phyloP scores from a whole-genome alignment of 345 rosid species.

The Eucalyptus marginata region DNA sequence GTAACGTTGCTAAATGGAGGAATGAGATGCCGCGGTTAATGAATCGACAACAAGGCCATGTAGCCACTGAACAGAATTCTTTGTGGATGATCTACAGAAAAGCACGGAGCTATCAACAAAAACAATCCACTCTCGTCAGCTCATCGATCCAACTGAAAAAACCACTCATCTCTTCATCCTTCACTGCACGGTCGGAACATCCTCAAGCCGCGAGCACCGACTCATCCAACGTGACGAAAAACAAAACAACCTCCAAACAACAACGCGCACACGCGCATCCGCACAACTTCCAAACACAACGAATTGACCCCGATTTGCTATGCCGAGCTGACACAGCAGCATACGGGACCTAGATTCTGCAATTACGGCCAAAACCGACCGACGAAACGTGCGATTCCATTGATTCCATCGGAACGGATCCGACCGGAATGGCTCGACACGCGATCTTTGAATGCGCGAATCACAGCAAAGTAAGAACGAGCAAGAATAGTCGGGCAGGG shows the following conservation, averaged over 20 bases:
- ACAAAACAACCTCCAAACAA: neutral
- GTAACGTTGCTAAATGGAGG: neutral
- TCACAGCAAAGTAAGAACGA: neutral
- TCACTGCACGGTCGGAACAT: neutral
- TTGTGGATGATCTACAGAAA: neutral
- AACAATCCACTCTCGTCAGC: neutral
- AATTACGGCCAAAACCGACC: too few relatives aligned
- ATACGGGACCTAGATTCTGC: neutral
- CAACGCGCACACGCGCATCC: neutral
- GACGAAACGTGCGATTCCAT: neutral
- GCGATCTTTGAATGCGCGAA: neutral
- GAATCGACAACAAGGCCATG: neutral
- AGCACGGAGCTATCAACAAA: neutral
- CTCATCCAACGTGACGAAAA: neutral
- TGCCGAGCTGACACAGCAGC: neutral
- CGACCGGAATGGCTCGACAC: neutral
- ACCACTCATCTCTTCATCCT: neutral
- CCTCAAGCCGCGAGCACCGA: neutral
- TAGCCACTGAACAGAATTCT: neutral
- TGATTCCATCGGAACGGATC: neutral
- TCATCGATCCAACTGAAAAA: neutral
- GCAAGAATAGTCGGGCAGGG: neutral
- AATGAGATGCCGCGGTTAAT: neutral
- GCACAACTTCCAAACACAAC: neutral
- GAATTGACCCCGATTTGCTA: too few relatives aligned